These are phyloP conservation scores for Aspergillus transmontanensis DNA, from an alignment of 2,329 filamentous ascomycete genomes.

Conservation along the genomic window DNA sequence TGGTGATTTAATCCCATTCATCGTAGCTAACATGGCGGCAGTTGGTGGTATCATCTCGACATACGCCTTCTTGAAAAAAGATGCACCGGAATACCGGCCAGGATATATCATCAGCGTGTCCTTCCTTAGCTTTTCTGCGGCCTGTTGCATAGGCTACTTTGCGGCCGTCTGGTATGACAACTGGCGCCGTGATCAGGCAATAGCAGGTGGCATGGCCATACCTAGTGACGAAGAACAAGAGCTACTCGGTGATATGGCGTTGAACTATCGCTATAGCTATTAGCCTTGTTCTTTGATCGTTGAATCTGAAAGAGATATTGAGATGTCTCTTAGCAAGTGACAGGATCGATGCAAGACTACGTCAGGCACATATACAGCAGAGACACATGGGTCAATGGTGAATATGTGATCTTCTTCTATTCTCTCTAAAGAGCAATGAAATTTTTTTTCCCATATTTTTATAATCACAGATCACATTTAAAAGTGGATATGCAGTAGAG, in stretches of 20 bases:
- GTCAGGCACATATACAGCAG: not conserved
- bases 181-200: slow-evolving; percentile 37
- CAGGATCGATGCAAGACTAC: not conserved
- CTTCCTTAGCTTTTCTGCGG: slow-evolving; percentile 69
- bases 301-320: not conserved
- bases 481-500: not conserved
- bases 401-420: not conserved
- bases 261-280: slow-evolving; percentile 44
- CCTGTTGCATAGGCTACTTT: slow-evolving; percentile 49
- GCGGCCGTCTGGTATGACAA: slow-evolving; percentile 43
- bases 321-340: not conserved
- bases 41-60: slow-evolving; percentile 78
- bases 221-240: slow-evolving; percentile 34
- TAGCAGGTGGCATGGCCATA: slow-evolving; percentile 24
- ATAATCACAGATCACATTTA: not conserved
- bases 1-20: not conserved
- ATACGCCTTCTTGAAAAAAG: slow-evolving; percentile 66
- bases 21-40: slow-evolving; percentile 19
- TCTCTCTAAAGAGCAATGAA: not conserved
- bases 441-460: not conserved
- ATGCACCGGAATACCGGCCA: slow-evolving; percentile 68
- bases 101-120: slow-evolving; percentile 78
- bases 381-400: not conserved
- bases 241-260: slow-evolving; percentile 44
- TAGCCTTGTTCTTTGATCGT: slow-evolving; percentile 15